Evolutionary conservation across 768 basidiomycete species (phyloP), one percentile per base, ranked within the genome.

Genomic region (Panaeolus cyanescens): DNA sequence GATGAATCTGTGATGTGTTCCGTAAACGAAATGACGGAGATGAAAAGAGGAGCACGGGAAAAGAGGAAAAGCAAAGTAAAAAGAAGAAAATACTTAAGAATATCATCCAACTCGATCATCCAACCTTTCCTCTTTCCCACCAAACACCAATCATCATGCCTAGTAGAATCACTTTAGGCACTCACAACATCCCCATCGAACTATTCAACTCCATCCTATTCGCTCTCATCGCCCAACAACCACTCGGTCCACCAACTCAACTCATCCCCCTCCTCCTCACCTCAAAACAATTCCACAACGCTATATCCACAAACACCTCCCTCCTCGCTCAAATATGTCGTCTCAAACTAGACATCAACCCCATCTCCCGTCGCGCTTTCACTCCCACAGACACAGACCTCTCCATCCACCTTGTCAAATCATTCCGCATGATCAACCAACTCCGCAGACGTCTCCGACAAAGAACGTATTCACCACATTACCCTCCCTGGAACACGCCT

Each of bases 321-420:
- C n/a, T 91, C 57, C 84, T 82, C 63, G 78, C 85, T 0, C 72
- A 76, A 32, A 79, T 92, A 6, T 91, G 85, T 67, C 74, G 75
- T 13, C 59, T 70, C 68, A 82, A 79, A 67, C 91, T 91, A 74
- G 89, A 91, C 70, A 55, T 64, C 2, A 71, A 72, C 25, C 85
- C 89, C 0, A 74, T 84, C 40, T 32, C 62, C 1, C 82, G 91
- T 22, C 80, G 91, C 40, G 74, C 74, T 3, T 79, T 88, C 60
- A 70, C 73, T 15, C 74, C 77, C 0, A 64, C 65, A 10, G 68
- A 72, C 1, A 13, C 31, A 0, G 74, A 79, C 25, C 75, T 69
- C 66, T 65, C 71, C 56, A 66, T 72, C 42, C 78, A 83, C 67
- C 68, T 82, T 65, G 28, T 64, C 25, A 33, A 72, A 58, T 68